Percentiles rank a stretch among this genome's conserved stretches.
phyloP scores from a whole-genome alignment of 2,329 filamentous ascomycete species.

The Fusarium liriodendri region DNA sequence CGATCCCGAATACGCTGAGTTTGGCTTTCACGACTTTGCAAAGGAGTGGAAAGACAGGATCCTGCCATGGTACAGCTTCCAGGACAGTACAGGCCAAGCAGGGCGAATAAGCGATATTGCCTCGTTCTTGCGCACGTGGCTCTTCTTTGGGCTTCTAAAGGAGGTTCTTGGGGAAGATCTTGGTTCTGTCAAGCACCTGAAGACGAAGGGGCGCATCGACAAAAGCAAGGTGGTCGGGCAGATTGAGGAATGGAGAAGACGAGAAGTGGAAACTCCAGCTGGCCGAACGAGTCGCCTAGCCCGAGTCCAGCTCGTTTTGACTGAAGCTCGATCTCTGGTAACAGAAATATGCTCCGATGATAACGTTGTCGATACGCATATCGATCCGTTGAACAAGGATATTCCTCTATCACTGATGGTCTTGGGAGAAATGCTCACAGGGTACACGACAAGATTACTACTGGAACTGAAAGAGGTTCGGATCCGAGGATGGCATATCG shows the following conservation, averaged over 20 bases:
- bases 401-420: not conserved
- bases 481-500: not conserved
- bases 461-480: not conserved
- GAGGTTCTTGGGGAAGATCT: slow-evolving; percentile 1
- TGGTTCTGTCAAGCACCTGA: not conserved
- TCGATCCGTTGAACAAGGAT: not conserved
- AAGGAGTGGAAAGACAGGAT: not conserved
- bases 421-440: not conserved
- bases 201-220: not conserved
- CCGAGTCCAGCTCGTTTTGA: not conserved
- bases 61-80: not conserved
- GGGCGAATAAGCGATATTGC: not conserved
- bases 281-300: not conserved
- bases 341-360: not conserved
- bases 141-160: slow-evolving; percentile 3
- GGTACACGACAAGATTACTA: not conserved
- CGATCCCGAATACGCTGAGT: not conserved
- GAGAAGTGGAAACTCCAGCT: not conserved
- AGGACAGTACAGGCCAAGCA: not conserved
- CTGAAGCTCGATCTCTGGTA: not conserved
- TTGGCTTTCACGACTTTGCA: not conserved
- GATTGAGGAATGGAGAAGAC: not conserved
- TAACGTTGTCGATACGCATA: not conserved
- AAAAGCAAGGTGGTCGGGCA: not conserved
- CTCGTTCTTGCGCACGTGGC: not conserved